Evolutionary conservation across 2,329 filamentous ascomycete genomes (phyloP).

Genomic region (Aschersonia sp.): DNA sequence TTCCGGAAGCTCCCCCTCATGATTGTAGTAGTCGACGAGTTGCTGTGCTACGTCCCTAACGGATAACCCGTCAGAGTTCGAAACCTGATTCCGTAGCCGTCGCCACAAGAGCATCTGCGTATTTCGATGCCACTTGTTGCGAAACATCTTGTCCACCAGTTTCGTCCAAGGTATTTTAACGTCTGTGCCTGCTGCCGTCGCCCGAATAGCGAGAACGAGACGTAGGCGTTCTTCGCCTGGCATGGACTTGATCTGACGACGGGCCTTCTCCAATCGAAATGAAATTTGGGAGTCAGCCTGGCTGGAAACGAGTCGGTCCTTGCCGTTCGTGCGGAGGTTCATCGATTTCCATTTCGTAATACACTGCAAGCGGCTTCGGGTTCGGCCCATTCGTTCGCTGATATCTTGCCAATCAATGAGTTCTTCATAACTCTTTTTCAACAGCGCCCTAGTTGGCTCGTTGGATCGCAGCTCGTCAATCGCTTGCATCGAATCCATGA

Average conservation of each 20-base stretch:
- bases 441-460: slow-evolving; percentile 15
- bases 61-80: slow-evolving; percentile 14
- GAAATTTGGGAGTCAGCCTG: slow-evolving; percentile 18
- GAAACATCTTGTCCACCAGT: slow-evolving; percentile 25
- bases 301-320: slow-evolving; percentile 17
- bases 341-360: slow-evolving; percentile 48
- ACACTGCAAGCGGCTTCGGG: slow-evolving; percentile 52
- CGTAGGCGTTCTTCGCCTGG: slow-evolving; percentile 27
- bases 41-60: slow-evolving; percentile 20
- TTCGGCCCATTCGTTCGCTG: slow-evolving; percentile 44
- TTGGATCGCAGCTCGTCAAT: slow-evolving; percentile 26
- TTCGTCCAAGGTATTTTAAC: slow-evolving; percentile 33
- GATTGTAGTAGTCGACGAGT: slow-evolving; percentile 19
- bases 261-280: slow-evolving; percentile 29
- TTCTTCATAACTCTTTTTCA: slow-evolving; percentile 29
- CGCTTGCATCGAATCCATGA: slow-evolving; percentile 35
- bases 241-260: slow-evolving; percentile 26
- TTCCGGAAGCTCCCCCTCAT: slow-evolving; percentile 18
- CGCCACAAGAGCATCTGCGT: slow-evolving; percentile 24
- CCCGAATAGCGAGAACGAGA: slow-evolving; percentile 27
- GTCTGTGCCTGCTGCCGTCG: slow-evolving; percentile 24
- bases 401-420: slow-evolving; percentile 53
- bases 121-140: slow-evolving; percentile 21
- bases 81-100: slow-evolving; percentile 20
- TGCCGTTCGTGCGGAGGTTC: slow-evolving; percentile 19